Conservation (phyloP, 805 yeast species). For the Candida ulmi region DNA sequence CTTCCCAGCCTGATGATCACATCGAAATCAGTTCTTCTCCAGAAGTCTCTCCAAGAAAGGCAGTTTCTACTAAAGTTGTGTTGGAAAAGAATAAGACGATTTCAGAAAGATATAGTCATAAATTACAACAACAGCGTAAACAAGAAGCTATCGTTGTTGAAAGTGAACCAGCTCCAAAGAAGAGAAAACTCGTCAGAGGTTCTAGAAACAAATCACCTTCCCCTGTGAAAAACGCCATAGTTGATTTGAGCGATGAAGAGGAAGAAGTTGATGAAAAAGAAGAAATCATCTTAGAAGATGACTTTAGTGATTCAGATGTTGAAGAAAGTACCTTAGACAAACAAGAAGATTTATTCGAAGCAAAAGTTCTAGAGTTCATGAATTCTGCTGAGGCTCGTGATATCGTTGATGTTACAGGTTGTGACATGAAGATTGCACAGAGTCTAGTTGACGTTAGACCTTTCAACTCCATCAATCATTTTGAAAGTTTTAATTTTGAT, state of each 20-base stretch:
- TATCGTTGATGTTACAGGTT: slow-evolving; percentile 72
- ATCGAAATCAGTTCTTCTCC: slow-evolving; percentile 23
- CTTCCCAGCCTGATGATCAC: slow-evolving; percentile 3
- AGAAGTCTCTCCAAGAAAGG: slow-evolving; percentile 19
- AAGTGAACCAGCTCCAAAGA: slow-evolving; percentile 22
- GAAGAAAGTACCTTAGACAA: slow-evolving; percentile 29
- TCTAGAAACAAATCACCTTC: slow-evolving; percentile 21
- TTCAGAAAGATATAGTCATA: slow-evolving; percentile 28
- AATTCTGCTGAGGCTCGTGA: slow-evolving; percentile 74
- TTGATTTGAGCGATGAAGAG: slow-evolving; percentile 15
- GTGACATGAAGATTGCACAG: slow-evolving; percentile 61
- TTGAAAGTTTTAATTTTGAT: slow-evolving; percentile 52
- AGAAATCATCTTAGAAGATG: slow-evolving; percentile 36
- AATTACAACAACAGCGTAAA: slow-evolving; percentile 13
- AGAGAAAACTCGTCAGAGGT: slow-evolving; percentile 35
- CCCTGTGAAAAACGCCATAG: slow-evolving; percentile 15
- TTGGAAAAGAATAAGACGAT: slow-evolving; percentile 32
- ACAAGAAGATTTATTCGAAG: slow-evolving; percentile 42
- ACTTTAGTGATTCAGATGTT: slow-evolving; percentile 42
- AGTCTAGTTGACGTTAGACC: slow-evolving; percentile 67
- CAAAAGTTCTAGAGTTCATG: slow-evolving; percentile 66
- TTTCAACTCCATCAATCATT: slow-evolving; percentile 48
- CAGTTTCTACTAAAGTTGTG: slow-evolving; percentile 29
- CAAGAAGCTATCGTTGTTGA: slow-evolving; percentile 1
- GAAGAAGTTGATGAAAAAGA: slow-evolving; percentile 34